Evolutionary conservation across 192 early-diverging fungal species (phyloP).

Genomic region (Coemansia sp.): DNA sequence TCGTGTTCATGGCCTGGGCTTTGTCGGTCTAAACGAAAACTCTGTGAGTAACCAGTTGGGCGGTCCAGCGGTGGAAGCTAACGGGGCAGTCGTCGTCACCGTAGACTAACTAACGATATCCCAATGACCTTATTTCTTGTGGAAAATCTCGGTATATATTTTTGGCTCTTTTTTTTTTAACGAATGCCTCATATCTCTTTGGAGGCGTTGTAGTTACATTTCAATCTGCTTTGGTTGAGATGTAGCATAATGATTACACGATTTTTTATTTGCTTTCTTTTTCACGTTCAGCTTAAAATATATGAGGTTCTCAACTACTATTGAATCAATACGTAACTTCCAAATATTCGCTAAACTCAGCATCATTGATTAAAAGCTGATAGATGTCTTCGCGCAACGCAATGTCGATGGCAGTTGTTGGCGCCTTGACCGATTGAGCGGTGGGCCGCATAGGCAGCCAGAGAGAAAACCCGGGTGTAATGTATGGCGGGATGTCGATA

Average conservation of each 20-base stretch:
- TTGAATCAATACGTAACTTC: conserved; percentile 14
- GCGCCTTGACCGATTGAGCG: neutral
- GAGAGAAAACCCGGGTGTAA: conserved; percentile 43
- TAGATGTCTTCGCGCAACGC: conserved; percentile 29
- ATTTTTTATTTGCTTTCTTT: neutral
- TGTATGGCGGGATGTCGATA: conserved; percentile 39
- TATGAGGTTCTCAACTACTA: neutral
- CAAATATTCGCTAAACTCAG: conserved; percentile 33
- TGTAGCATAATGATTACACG: conserved; percentile 12
- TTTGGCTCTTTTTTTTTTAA: conserved; percentile 10
- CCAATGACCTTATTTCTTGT: neutral
- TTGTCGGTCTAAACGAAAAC: conserved; percentile 35
- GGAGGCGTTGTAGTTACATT: conserved; percentile 19
- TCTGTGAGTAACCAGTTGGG: conserved; percentile 28
- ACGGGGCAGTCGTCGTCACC: conserved; percentile 30
- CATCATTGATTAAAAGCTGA: conserved; percentile 13
- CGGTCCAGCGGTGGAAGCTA: conserved; percentile 39
- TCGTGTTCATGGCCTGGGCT: conserved; percentile 31
- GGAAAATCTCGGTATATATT: neutral
- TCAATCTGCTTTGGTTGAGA: neutral
- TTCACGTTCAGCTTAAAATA: neutral
- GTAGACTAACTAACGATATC: conserved; percentile 5
- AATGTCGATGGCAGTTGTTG: conserved; percentile 21
- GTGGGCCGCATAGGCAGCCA: conserved; percentile 29
- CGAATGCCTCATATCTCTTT: conserved; percentile 16